A percentile compares a stretch with the other conserved stretches of the same genome.
These are phyloP conservation scores for Phytopythium litorale DNA, from an alignment of 352 stramenopile species.

Conservation along the genomic window DNA sequence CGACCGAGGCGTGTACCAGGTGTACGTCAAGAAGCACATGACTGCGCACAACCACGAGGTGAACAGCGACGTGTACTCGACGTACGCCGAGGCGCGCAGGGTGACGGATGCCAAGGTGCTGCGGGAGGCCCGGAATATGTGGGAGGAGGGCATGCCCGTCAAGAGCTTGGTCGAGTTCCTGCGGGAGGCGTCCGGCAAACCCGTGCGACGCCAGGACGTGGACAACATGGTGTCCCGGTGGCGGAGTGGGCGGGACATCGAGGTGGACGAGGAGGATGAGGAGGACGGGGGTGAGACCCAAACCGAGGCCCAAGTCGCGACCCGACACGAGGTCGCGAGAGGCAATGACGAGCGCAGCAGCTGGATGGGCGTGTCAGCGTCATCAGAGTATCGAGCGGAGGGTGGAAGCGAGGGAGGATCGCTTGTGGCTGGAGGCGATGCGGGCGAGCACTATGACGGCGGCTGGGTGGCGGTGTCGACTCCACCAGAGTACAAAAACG, in stretches of 20 bases:
- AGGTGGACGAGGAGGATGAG: not conserved
- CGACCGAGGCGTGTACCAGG: not conserved
- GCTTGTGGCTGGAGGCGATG: not conserved
- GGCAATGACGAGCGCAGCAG: too few species aligned
- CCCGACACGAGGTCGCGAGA: too few species aligned
- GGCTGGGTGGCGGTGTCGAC: not conserved
- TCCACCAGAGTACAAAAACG: not conserved
- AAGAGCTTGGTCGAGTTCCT: not conserved
- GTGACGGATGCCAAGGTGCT: not conserved
- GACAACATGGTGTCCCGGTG: slow-evolving; percentile 1
- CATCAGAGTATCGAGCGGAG: not conserved
- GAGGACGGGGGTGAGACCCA: not conserved
- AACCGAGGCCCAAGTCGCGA: too few species aligned
- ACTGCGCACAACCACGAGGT: not conserved
- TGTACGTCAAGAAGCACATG: not conserved
- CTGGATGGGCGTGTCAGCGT: not conserved
- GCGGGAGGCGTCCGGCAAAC: not conserved
- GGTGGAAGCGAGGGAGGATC: not conserved
- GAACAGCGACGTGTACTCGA: not conserved
- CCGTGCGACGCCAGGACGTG: not conserved
- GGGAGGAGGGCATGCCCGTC: not conserved
- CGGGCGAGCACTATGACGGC: not conserved
- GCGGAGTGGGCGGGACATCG: not conserved
- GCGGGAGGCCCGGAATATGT: not conserved
- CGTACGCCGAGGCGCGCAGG: not conserved